Conservation (phyloP, 257 asterid species). For the Galeopsis tetrahit region DNA sequence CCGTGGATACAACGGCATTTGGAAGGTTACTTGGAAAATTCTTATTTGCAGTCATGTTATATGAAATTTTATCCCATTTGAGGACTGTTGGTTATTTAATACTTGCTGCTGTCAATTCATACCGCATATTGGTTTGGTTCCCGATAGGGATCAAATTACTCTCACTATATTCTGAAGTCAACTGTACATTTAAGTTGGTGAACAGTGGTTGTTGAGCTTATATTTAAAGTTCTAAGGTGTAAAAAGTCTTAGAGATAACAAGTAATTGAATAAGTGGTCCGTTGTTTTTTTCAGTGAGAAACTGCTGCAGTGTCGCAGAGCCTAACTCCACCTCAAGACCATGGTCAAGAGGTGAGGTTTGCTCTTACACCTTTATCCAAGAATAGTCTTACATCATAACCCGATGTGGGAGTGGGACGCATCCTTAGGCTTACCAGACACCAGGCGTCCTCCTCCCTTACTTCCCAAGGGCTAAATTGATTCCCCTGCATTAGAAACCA, state of each 20-base stretch:
- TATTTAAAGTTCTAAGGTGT: slow-evolving; percentile 12
- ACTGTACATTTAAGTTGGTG: slow-evolving; percentile 7
- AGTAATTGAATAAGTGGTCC: slow-evolving; percentile 6
- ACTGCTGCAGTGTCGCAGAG: too few species aligned
- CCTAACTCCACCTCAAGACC: too few species aligned
- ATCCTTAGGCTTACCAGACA: too few species aligned
- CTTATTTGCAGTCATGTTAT: slow-evolving; percentile 33
- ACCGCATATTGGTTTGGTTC: neutral
- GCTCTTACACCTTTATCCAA: too few species aligned
- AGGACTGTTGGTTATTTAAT: slow-evolving; percentile 10
- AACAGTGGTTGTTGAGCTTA: neutral
- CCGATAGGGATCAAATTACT: slow-evolving; percentile 15
- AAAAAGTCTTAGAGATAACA: neutral
- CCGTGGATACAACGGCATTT: slow-evolving; percentile 87
- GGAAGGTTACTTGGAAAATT: slow-evolving; percentile 69
- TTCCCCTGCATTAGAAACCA: neutral
- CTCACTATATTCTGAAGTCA: neutral
- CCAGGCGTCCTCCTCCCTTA: too few species aligned
- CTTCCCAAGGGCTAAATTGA: neutral
- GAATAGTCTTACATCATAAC: too few species aligned
- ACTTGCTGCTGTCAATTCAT: neutral
- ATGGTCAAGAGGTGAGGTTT: too few species aligned
- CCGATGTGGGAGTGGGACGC: too few species aligned
- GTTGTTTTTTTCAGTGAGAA: too few species aligned
- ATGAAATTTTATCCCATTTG: slow-evolving; percentile 9